phyloP scores from a whole-genome alignment of 768 basidiomycete species.

The Gymnopilus dilepis region DNA sequence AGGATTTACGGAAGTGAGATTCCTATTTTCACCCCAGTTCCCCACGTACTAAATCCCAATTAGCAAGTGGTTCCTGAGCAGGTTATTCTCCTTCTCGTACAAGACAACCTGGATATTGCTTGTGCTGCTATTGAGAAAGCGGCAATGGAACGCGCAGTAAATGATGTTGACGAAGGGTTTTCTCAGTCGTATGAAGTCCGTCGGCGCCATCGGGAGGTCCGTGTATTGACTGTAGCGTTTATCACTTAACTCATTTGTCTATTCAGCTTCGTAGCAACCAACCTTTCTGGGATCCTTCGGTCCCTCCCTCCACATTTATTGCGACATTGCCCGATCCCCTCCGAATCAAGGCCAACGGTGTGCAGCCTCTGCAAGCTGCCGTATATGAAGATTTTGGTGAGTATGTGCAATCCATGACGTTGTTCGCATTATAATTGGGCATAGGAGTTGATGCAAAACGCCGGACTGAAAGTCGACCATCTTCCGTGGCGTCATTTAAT shows the following conservation, averaged over 20 bases:
- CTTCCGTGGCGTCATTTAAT: constrained; percentile 73
- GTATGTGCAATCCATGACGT: background rate
- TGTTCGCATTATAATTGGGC: constrained; percentile 36
- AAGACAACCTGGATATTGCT: constrained; percentile 92
- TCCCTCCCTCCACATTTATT: constrained; percentile 71
- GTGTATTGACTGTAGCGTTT: constrained; percentile 24
- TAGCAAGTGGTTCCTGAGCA: constrained; percentile 81
- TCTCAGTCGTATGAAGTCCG: constrained; percentile 80
- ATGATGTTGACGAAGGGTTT: constrained; percentile 93
- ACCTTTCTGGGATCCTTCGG: constrained; percentile 89
- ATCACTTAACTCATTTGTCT: background rate
- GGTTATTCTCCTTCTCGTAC: constrained; percentile 77
- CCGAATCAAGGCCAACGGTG: constrained; percentile 80
- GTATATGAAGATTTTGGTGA: constrained; percentile 97
- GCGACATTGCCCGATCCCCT: constrained; percentile 85
- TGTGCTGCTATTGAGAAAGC: constrained; percentile 96
- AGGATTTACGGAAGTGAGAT: constrained; percentile 82
- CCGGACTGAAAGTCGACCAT: constrained; percentile 65
- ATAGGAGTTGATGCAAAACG: constrained; percentile 57
- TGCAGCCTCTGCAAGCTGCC: constrained; percentile 79
- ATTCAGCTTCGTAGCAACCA: constrained; percentile 66
- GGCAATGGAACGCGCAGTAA: constrained; percentile 93
- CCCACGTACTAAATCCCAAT: constrained; percentile 14
- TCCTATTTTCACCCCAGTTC: background rate
- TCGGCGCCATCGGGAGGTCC: constrained; percentile 84